Evolutionary conservation across 1,284 basidiomycete species (phyloP), one percentile per base, ranked within the genome.

Genomic region (Malassezia brasiliensis): DNA sequence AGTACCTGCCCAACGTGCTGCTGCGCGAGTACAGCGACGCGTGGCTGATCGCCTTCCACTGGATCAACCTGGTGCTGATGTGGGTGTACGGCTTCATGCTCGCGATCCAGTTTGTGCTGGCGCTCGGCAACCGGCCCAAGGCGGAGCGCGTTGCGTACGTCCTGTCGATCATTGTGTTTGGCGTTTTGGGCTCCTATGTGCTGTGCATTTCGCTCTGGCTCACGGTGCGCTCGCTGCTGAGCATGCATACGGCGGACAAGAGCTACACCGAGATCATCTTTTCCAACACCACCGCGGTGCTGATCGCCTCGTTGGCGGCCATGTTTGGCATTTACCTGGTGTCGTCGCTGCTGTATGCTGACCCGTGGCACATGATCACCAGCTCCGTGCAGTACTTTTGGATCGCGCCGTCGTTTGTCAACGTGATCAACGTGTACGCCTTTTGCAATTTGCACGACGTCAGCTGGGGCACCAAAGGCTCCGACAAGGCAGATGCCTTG

Each of bases 311-410:
- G 11, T 53, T 74, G 15, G 66, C 69, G 10, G 72, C 72, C 10
- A 74, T 69, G 36, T 74, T 70, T 50, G 72, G 71, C 19, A 61
- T 74, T 40, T 74, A 74, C 77, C 79, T 90, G 58, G 74, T 87
- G 28, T 82, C 88, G 1, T 94, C 89, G 1, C 82, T 91, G 76
- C 82, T 96, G 66, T 96, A 91, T 70, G 88, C 90, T 57, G 91
- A 96, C 77, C 91, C 91, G 6, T 96, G 91, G 91, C 91, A 96
- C 75, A 88, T 98, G 85, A 83, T 93, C 76, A 89, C 88, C n/a
- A 90, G 88, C 68, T 91, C 96, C 80, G 79, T 86, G 64, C 91
- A 94, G 76, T 96, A 94, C 75, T 62, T 67, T 66, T 83, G 85
- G 62, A 76, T 94, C 50, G 90, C 90, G 15, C 88, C 88, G 0